Evolutionary conservation across 106 monocot species (phyloP), one percentile per base, ranked within the genome.

Genomic region (Posidonia australis): DNA sequence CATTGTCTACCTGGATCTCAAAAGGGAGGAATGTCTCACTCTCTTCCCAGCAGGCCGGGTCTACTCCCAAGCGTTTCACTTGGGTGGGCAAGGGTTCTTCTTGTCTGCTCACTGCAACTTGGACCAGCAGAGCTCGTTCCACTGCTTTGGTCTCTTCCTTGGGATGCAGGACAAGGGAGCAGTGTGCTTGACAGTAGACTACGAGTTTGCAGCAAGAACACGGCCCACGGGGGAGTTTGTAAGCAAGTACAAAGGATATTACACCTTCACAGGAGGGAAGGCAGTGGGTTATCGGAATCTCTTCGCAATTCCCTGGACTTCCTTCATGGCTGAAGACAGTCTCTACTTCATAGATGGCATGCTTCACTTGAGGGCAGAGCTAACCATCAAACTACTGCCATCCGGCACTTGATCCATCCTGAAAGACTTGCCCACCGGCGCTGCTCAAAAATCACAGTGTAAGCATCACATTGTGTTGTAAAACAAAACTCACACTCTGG

Each of bases 1-100:
- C 49, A 74, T 74, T 46, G 74, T 74, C 16, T 74, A 74, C 67
- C 74, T 74, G 46, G 74, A 74, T 25, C 74, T 67, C 19, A 66
- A 27, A 48, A 44, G 49, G 17, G 67, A 74, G 57, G 74, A 74
- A 32, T 74, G 74, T 10, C 45, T 57, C 17, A 67, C 46, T 5
- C 58, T 67, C 17, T 67, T 74, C 41, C 66, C 74, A n/a, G 18
- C 59, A 12, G 67, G 67, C 11, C 36, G 66, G 29, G 63, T 74
- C 7, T 67, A 67, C 58, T 74, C 67, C 5, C 67, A 74, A 12
- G 67, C 66, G 10, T 66, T 74, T 23, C 74, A 67, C 32, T 46
- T 74, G 66, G 60, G 60, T 23, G 67, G 67, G 9, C 74, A 74
- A 46, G 58, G 67, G 1, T 74, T 74, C 74, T 74, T 67, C 67